These are phyloP conservation scores for Penicillium sp. DNA, from an alignment of 2,329 filamentous ascomycete genomes.

Conservation along the genomic window DNA sequence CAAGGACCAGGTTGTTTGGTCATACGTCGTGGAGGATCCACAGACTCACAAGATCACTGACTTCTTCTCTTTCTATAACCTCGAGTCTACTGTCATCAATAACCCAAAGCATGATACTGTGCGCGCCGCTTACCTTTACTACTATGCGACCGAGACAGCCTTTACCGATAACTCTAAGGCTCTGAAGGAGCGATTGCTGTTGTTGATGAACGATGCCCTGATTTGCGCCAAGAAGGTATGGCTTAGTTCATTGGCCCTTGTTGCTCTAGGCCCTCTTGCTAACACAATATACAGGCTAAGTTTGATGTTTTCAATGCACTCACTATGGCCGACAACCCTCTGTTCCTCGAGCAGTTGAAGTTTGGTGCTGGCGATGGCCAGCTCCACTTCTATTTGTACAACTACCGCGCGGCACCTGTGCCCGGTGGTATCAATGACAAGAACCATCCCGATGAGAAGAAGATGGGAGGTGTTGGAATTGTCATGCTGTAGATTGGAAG, in stretches of 20 bases:
- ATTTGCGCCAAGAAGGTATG: conserved; percentile 77
- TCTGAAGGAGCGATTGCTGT: conserved; percentile 77
- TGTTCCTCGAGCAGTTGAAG: conserved; percentile 92
- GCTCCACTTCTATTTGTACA: conserved; percentile 96
- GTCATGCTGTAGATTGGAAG: conserved; percentile 67
- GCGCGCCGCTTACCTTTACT: conserved; percentile 92
- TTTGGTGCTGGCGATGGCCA: conserved; percentile 94
- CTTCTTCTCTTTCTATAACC: conserved; percentile 94
- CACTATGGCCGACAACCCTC: conserved; percentile 86
- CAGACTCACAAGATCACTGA: conserved; percentile 81
- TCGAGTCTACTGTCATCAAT: conserved; percentile 89
- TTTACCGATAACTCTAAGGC: conserved; percentile 58
- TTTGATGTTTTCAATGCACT: conserved; percentile 98
- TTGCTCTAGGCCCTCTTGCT: background rate
- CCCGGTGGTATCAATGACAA: conserved; percentile 77
- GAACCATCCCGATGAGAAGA: conserved; percentile 74
- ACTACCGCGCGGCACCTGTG: conserved; percentile 87
- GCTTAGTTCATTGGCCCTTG: background rate
- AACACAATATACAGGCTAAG: conserved; percentile 50
- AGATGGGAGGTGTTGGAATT: conserved; percentile 83
- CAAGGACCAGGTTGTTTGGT: conserved; percentile 85
- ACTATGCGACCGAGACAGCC: conserved; percentile 85
- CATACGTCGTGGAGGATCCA: conserved; percentile 80
- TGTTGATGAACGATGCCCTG: conserved; percentile 78
- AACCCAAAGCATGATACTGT: conserved; percentile 75